Evolutionary conservation across 768 basidiomycete species (phyloP), one percentile per base, ranked within the genome.

Genomic region (Botryobasidium botryosum): DNA sequence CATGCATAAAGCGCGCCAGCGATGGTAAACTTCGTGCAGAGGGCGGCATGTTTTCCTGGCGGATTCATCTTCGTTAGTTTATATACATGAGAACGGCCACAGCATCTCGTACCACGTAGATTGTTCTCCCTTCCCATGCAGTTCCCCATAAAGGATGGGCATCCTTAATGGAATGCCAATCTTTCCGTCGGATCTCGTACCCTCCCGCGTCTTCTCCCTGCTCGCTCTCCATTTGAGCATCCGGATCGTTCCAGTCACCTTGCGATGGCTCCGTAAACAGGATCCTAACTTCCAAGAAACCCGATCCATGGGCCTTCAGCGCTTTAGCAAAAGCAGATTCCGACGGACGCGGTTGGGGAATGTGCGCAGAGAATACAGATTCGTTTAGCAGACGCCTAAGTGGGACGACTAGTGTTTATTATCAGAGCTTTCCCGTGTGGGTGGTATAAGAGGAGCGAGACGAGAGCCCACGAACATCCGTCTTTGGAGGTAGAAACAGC

Each of bases 1-100:
- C 53, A 1, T 56, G 57, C 1, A 69, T 49, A 45, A 80, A 69
- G n/a, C 59, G 61, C 6, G 62, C 60, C 24, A 79, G 66, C 1
- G 63, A 63, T n/a, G 70, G 61, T 4, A 75, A 48, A 1, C 62
- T 70, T 38, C 76, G 71, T 52, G 69, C 65, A 26, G 66, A 59
- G 0, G 59, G 51, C 0, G 84, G 82, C 13, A 84, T 69, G 48
- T 74, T 75, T 61, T 88, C 84, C 84, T 87, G 25, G 20, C n/a
- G n/a, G n/a, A 17, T 39, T 7, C 38, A 4, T 3, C 23, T 32
- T 7, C 13, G 52, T 25, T 52, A 21, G 36, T 26, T 23, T 7
- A 44, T 45, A 17, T 48, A 45, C 15, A 44, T 47, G 21, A 46
- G 13, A 26, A 31, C 24, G 36, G 41, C 41, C 40, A 17, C 27